phyloP scores from a whole-genome alignment of 345 rosid genomes.

The Jatropha curcas region DNA sequence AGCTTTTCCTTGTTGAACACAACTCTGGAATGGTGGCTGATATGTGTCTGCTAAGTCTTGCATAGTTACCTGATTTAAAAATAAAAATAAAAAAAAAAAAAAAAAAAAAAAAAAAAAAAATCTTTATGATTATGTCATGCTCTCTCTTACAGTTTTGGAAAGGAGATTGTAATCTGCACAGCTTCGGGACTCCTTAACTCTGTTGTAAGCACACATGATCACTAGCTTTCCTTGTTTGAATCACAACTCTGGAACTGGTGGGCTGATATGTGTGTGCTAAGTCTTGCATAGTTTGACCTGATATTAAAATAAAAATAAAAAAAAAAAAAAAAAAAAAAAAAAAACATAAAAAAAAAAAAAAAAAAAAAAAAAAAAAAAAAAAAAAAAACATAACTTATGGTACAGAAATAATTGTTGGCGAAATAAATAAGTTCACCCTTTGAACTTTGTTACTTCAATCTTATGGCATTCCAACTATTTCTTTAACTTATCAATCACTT shows the following conservation, averaged over 20 bases:
- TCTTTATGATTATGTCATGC: too few relatives aligned
- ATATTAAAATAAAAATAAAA: neutral
- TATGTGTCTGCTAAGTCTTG: slow-evolving; percentile 39
- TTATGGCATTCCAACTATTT: too few relatives aligned
- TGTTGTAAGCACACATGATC: slow-evolving; percentile 36
- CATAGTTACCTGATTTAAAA: slow-evolving; percentile 17
- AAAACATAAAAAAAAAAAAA: too few relatives aligned
- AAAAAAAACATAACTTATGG: too few relatives aligned
- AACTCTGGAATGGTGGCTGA: slow-evolving; percentile 35
- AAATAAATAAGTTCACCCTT: too few relatives aligned
- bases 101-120: too few relatives aligned
- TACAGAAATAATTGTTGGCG: too few relatives aligned
- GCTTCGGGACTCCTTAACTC: slow-evolving; percentile 30
- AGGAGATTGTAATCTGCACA: slow-evolving; percentile 35
- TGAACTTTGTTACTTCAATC: too few relatives aligned
- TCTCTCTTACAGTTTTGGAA: slow-evolving; percentile 40
- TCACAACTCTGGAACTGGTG: slow-evolving; percentile 35
- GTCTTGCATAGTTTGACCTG: slow-evolving; percentile 31
- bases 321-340: too few relatives aligned
- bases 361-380: too few relatives aligned
- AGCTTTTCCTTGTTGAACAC: slow-evolving; percentile 32
- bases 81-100: too few relatives aligned
- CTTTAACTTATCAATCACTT: too few relatives aligned
- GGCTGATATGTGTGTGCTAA: slow-evolving; percentile 38
- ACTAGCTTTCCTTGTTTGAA: slow-evolving; percentile 29